A percentile compares a stretch with the other conserved stretches of the same genome.
These are phyloP conservation scores for Ophiostoma piceae DNA, from an alignment of 2,329 filamentous ascomycete species.

Conservation along the genomic window DNA sequence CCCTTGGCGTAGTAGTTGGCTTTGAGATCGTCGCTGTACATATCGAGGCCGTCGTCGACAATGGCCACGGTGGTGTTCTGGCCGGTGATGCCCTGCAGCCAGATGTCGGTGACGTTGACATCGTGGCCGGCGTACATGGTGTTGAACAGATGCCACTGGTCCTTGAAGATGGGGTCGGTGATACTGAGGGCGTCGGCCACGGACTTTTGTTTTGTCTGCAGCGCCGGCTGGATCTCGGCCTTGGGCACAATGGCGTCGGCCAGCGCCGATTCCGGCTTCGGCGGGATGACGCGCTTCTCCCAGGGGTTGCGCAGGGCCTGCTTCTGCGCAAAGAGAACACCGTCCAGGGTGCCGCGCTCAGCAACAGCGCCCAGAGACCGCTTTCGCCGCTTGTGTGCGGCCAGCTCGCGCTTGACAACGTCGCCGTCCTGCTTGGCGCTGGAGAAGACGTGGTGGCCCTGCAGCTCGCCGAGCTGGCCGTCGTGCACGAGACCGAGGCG, in stretches of 20 bases:
- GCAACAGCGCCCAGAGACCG: conserved; percentile 40
- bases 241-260: neutral
- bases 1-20: conserved; percentile 90
- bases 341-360: conserved; percentile 58
- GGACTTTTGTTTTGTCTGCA: conserved; percentile 53
- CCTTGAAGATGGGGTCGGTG: conserved; percentile 79
- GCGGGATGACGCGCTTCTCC: conserved; percentile 48
- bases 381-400: conserved; percentile 56
- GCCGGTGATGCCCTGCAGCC: conserved; percentile 85
- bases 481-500: conserved; percentile 74
- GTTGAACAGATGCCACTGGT: conserved; percentile 96
- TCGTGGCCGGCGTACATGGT: conserved; percentile 76
- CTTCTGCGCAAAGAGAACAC: conserved; percentile 74
- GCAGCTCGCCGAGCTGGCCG: conserved; percentile 70
- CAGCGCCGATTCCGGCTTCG: conserved; percentile 17
- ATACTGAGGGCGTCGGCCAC: conserved; percentile 68
- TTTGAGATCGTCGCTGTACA: conserved; percentile 88
- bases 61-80: conserved; percentile 86
- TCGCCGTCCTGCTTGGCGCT: conserved; percentile 59
- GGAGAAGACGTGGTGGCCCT: conserved; percentile 80
- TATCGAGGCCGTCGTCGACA: conserved; percentile 92
- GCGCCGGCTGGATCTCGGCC: conserved; percentile 36
- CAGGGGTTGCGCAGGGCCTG: conserved; percentile 50
- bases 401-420: conserved; percentile 51
- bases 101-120: conserved; percentile 91